Evolutionary conservation across 768 basidiomycete genomes (phyloP), one percentile per base, ranked within the genome.

Genomic region (Saitozyma sp.): DNA sequence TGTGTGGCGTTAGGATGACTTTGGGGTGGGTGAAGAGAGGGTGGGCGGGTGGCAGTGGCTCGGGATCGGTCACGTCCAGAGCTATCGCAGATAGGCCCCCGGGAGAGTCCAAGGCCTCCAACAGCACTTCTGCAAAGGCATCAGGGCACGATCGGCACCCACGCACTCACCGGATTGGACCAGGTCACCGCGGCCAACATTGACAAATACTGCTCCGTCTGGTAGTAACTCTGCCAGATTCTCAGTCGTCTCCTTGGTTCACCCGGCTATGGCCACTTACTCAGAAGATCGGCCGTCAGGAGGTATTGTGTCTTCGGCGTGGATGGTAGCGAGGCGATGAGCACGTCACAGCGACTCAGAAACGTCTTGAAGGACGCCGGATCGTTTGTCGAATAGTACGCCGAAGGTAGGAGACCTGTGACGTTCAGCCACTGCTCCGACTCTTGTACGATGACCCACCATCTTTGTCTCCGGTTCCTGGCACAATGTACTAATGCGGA

Each of bases 31-130:
- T 66, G 65, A 63, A 81, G 10, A 82, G 66, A 2, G 74, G 69
- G 66, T 81, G 79, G 20, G 60, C 48, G 14, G 66, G 56, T 0
- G 80, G 74, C 6, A 82, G 71, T 0, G 81, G 81, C 63, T 82
- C 81, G 9, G 81, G 80, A 37, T 77, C 71, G 1, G 80, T 81
- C 1, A 82, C 81, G 69, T 79, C 78, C 6, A 79, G 61, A 9
- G 73, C 75, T 6, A 64, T 68, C n/a, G 70, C 76, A 41, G 55
- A 61, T 38, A 78, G 63, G 16, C 55, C 29, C 29, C 59, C 11
- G 7, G 29, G 29, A 29, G 29, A 2, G 56, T 3, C 39, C 67
- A 56, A 9, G 74, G 70, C 0, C 67, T 64, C 37, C 60, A 38
- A 37, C 14, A 6, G 52, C 19, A 4, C 20, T 45, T 62, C 43